Base-by-base conservation (phyloP, 768 basidiomycete genomes). In the Gymnopilus junonius region DNA sequence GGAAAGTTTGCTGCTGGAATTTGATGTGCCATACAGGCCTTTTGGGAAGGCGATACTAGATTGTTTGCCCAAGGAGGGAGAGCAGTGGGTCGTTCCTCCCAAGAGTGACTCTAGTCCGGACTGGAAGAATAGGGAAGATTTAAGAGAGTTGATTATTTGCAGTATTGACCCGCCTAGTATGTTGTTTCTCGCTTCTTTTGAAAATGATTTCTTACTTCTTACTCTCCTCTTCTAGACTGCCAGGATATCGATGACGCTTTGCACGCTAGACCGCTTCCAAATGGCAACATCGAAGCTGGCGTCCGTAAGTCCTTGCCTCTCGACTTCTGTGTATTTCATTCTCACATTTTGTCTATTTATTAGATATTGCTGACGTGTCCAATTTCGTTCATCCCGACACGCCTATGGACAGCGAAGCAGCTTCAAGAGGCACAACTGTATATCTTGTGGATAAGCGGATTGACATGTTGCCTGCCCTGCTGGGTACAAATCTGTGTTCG, bases 171-270 rank as follows among this genome's bases (percentile, higher is more conserved):
- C 97, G 2, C 95, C 95, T 12, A 88, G 95, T 93, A 64, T 32
- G 76, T 70, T 43, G 43, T 27, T 59, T 40, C 8, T 25, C 63
- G 2, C 35, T 45, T 8, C 40, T 31, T 15, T 34, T 42, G 14
- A n/a, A 15, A 50, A 39, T 61, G 10, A 20, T 4, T 29, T 35
- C 15, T 17, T 4, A 35, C 11, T 55, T 48, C 20, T 57, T 21
- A 8, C 17, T 40, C 8, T 50, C 21, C 2, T 12, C 7, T 61
- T 42, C 1, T 61, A 96, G 95, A 87, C 48, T 99, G 97, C 77
- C 94, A 97, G 70, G 97, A 99, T 77, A 99, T 99, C 17, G 97
- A 99, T 70, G 97, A 99, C 74, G 97, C 97, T 0, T 78, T 99
- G 14, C 97, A 99, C 75, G 97, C 97, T 14, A 83, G 91, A 43